Percentiles rank a stretch among this genome's conserved stretches.
Evolutionary conservation across 163 green algal genomes (phyloP).

Genomic region (Prototheca wickerhamii): DNA sequence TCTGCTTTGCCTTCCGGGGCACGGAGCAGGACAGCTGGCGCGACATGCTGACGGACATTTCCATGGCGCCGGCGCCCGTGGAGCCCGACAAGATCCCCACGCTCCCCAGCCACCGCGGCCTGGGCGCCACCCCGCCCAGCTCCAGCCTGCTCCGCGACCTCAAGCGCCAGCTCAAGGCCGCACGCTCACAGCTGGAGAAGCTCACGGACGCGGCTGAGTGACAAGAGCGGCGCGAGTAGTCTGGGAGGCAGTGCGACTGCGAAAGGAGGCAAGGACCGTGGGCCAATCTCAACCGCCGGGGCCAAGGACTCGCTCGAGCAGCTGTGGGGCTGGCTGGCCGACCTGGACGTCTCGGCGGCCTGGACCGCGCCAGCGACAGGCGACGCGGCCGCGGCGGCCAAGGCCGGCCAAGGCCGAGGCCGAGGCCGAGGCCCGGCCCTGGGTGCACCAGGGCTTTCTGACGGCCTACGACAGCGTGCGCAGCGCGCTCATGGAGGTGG

Average conservation of each 20-base stretch:
- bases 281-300: too few species aligned
- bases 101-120: not conserved
- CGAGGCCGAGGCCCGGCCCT: not conserved
- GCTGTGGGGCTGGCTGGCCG: not conserved
- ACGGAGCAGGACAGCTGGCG: constrained; percentile 66
- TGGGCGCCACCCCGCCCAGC: not conserved
- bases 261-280: too few species aligned
- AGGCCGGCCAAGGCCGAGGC: not conserved
- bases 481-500: constrained; percentile 10
- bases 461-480: constrained; percentile 55
- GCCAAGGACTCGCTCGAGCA: too few species aligned
- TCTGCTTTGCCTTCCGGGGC: constrained; percentile 68
- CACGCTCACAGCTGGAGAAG: too few species aligned
- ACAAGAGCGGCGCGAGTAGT: too few species aligned
- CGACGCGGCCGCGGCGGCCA: not conserved
- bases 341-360: not conserved
- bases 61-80: constrained; percentile 47
- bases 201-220: too few species aligned
- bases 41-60: constrained; percentile 76
- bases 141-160: not conserved
- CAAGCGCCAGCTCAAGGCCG: not conserved
- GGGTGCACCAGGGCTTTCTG: constrained; percentile 72
- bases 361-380: not conserved
- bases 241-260: too few species aligned
- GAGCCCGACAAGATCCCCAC: constrained; percentile 39